Evolutionary conservation across 176 grass and related monocot genomes (phyloP).

Genomic region (Musa itinerans): DNA sequence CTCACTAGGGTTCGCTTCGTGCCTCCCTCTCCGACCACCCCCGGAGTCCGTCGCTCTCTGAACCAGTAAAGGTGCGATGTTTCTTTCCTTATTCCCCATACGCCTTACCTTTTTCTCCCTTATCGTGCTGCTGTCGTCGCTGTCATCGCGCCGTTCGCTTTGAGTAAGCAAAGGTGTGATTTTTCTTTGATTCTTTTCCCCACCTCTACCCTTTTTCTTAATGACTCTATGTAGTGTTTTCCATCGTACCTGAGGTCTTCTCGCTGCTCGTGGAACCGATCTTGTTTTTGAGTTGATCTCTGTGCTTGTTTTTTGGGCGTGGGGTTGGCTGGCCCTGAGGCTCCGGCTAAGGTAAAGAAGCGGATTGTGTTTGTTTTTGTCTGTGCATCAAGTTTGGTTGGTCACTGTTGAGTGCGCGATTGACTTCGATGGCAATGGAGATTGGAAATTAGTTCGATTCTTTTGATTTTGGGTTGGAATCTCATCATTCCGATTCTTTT

Average conservation of each 20-base stretch:
- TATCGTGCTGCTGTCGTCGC: too few relatives aligned
- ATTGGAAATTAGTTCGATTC: neutral
- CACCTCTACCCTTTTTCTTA: neutral
- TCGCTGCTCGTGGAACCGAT: constrained; percentile 2
- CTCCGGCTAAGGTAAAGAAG: neutral
- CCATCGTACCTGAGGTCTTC: neutral
- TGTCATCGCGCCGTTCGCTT: neutral
- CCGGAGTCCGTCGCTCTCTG: neutral
- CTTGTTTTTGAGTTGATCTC: neutral
- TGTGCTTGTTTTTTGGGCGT: neutral
- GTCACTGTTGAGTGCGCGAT: neutral
- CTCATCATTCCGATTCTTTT: neutral
- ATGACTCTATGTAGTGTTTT: neutral
- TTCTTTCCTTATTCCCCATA: too few relatives aligned
- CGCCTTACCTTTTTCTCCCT: too few relatives aligned
- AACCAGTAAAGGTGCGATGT: too few relatives aligned
- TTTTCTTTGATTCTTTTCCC: neutral
- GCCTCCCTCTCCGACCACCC: neutral
- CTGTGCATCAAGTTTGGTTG: too few relatives aligned
- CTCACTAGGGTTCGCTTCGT: neutral
- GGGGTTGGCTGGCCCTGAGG: neutral
- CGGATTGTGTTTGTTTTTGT: neutral
- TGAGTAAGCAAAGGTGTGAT: neutral
- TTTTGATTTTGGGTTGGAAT: neutral
- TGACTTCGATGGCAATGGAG: neutral